A percentile compares a stretch with the other conserved stretches of the same genome.
Conservation (phyloP, 495 filamentous ascomycete genomes). For the Bryoglossum gracile region DNA sequence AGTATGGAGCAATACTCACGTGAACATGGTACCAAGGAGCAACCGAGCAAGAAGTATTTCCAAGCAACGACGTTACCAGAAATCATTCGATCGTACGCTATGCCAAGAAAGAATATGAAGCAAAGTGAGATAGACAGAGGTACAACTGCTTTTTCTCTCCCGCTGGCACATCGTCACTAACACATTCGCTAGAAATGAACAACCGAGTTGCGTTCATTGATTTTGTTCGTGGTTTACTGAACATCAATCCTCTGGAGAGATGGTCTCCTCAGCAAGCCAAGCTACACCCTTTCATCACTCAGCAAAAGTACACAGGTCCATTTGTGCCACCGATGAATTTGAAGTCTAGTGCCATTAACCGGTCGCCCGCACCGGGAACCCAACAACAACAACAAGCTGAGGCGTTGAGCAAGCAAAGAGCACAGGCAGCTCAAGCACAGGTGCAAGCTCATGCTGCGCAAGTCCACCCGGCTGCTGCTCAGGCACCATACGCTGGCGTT, state of each 20-base stretch:
- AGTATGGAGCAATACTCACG: conserved; percentile 95
- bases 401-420: conserved; percentile 79
- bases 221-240: conserved; percentile 91
- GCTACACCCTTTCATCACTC: conserved; percentile 96
- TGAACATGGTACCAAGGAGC: conserved; percentile 93
- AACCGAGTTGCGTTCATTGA: conserved; percentile 98
- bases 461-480: conserved; percentile 27
- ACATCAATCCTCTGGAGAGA: conserved; percentile 91
- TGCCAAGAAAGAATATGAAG: conserved; percentile 99
- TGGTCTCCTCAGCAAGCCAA: conserved; percentile 99
- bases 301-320: conserved; percentile 91
- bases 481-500: conserved; percentile 18
- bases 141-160: conserved; percentile 35
- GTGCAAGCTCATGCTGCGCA: conserved; percentile 44
- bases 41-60: conserved; percentile 99
- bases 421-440: conserved; percentile 34
- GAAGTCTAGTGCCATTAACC: conserved; percentile 71
- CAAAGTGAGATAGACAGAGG: conserved; percentile 92
- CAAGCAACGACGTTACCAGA: conserved; percentile 87
- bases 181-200: conserved; percentile 69
- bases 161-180: conserved; percentile 18
- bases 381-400: conserved; percentile 96
- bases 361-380: conserved; percentile 90
- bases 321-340: conserved; percentile 98
- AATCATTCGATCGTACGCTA: conserved; percentile 93